Base-by-base conservation (phyloP, 2,329 filamentous ascomycete species). In the Raffaelea albimanens region DNA sequence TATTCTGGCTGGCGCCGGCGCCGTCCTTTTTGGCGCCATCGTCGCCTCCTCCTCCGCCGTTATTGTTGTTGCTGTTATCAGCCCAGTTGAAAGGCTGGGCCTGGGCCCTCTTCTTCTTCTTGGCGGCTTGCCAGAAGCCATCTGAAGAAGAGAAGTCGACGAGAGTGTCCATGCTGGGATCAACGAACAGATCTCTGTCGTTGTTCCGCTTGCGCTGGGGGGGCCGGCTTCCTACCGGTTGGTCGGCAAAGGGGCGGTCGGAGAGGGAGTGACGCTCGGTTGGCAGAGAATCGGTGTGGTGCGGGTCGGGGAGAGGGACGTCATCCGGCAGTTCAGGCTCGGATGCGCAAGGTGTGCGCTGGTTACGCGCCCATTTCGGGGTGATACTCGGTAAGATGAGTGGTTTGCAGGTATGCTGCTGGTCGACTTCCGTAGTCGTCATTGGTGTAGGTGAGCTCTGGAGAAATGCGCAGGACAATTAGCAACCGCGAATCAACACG, bases 91-190 rank as follows among this genome's bases (percentile, higher is more conserved):
- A 14, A 1, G 45, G n/a, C 42, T 59, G 39, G 7, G 10, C 16
- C n/a, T 68, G 64, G 25, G 67, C 61, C 52, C 71, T 70, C 29
- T 83, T 83, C 61, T 73, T 80, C 61, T 75, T 77, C 54, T 75
- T 72, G 2, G 66, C 71, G 34, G 69, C 71, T 57, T 82, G 72
- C 45, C 69, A 67, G 63, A 71, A 78, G 43, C 70, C 74, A 39
- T 76, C 67, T 45, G 72, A 63, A 22, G 71, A 76, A 20, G 67
- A 67, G 49, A 85, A 77, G 57, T 86, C 80, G 44, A 86, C 65
- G 25, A 67, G 63, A 19, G 66, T 58, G 36, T 64, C 60, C 55
- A 66, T 63, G 34, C 60, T 64, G n/a, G 71, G 72, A 53, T 77
- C 71, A 38, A 54, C 53, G 31, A 79, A 63, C 5, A 77, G 56